Base-by-base conservation (phyloP, 768 basidiomycete species). In the Udeniomyces megalosporus region DNA sequence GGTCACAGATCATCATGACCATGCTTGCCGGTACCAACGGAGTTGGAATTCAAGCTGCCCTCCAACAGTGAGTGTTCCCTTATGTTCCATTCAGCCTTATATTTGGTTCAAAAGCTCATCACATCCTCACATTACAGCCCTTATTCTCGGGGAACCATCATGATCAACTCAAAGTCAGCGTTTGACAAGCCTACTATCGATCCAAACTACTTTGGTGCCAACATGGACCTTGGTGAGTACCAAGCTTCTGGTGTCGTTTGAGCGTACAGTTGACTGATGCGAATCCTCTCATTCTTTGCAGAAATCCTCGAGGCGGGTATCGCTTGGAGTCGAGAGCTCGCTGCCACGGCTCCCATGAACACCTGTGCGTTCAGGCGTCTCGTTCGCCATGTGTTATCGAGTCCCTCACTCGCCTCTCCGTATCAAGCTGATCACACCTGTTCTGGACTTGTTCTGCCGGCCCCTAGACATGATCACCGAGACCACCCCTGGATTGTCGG, bases 111-210 rank as follows among this genome's bases (percentile, higher is more conserved):
- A n/a, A n/a, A n/a, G n/a, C n/a, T n/a, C 17, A 17, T 42, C 38
- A 42, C 17, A 42, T 42, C 17, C 17, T 42, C 38, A 42, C 10
- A 42, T 42, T 42, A 8, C 38, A 42, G 10, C 38, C 10, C 17
- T 8, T 8, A 42, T 17, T 82, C 80, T 74, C 51, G 63, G 31
- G 63, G 63, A 15, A 54, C 63, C n/a, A 56, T 65, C 47, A 22
- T 65, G n/a, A 65, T 65, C 58, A 82, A 77, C 68, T 79, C 80
- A 3, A 74, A 77, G 17, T 78, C 80, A 61, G 74, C 81, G 1
- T 86, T 85, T 72, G 79, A 80, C 61, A 67, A 74, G 26, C 82
- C 83, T 5, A 70, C 78, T 49, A 81, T 86, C 69, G 81, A 86
- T 71, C 84, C 84, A 4, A 73, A 78, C 64, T 85, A 85, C 72